phyloP scores from a whole-genome alignment of 345 rosid genomes.

The Anastatica hierochuntica region DNA sequence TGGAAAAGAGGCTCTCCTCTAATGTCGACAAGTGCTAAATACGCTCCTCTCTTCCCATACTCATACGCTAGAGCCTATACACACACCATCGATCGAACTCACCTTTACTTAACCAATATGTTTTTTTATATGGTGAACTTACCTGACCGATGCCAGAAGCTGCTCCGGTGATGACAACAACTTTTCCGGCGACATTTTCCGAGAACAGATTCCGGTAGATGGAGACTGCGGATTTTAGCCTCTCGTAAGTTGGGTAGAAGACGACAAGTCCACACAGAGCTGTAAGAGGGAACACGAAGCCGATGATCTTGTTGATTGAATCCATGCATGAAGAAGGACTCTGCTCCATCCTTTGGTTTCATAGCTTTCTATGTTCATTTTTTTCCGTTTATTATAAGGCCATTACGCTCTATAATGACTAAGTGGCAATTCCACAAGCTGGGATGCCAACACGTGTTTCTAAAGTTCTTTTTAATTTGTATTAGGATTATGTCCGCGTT shows the following conservation, averaged over 20 bases:
- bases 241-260: constrained; percentile 35
- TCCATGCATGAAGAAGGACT: constrained; percentile 29
- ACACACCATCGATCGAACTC: neutral
- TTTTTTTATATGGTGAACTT: neutral
- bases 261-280: constrained; percentile 24
- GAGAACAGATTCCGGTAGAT: constrained; percentile 17
- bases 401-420: too few species aligned
- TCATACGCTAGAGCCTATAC: constrained; percentile 45
- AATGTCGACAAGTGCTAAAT: constrained; percentile 47
- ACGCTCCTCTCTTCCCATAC: constrained; percentile 50
- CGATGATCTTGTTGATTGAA: constrained; percentile 26
- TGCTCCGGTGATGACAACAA: constrained; percentile 52
- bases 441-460: too few species aligned
- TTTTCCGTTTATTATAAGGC: too few species aligned
- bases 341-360: too few species aligned
- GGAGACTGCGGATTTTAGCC: constrained; percentile 25
- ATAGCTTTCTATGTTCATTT: too few species aligned
- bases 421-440: too few species aligned
- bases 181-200: constrained; percentile 55
- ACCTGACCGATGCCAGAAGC: constrained; percentile 72
- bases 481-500: too few species aligned
- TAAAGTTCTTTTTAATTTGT: too few species aligned
- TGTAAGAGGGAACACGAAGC: constrained; percentile 18
- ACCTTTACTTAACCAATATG: neutral
- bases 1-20: constrained; percentile 34